Conservation (phyloP, 2,329 filamentous ascomycete genomes). For the Colletotrichum sp. region DNA sequence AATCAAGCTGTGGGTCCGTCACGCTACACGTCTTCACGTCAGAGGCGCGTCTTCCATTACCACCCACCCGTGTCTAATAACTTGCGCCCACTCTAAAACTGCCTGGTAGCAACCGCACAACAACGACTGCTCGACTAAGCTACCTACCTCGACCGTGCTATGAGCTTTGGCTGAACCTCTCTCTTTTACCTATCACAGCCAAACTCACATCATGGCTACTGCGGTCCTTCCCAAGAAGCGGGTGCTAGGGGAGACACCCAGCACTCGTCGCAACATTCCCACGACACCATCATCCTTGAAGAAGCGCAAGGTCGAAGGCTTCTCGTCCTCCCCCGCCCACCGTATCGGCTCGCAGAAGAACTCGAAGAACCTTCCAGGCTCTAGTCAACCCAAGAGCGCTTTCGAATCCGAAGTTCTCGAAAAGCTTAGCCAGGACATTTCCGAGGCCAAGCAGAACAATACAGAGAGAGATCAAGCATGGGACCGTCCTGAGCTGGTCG, state of each 20-base stretch:
- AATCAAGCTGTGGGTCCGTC: constrained; percentile 34
- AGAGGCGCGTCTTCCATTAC: constrained; percentile 32
- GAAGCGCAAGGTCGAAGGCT: constrained; percentile 79
- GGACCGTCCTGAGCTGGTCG: constrained; percentile 65
- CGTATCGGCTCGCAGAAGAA: constrained; percentile 68
- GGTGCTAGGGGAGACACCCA: constrained; percentile 71
- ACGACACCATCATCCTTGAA: constrained; percentile 67
- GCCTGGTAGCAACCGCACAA: constrained; percentile 6
- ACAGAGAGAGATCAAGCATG: constrained; percentile 93
- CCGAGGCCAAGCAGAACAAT: constrained; percentile 82
- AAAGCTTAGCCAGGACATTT: constrained; percentile 94
- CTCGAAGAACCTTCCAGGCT: constrained; percentile 67
- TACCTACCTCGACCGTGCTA: not conserved
- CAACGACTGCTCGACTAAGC: not conserved
- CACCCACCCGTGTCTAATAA: not conserved
- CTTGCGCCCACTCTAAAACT: constrained; percentile 4
- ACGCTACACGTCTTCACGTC: constrained; percentile 41
- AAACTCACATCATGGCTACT: constrained; percentile 46
- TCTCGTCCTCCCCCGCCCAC: constrained; percentile 58
- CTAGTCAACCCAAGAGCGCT: constrained; percentile 83
- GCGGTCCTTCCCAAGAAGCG: constrained; percentile 71
- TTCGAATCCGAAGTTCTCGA: constrained; percentile 95
- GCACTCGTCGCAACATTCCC: constrained; percentile 64
- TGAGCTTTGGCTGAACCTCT: constrained; percentile 4
- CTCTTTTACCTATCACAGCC: not conserved